Conservation (phyloP, 345 rosid genomes). For the Laguncularia racemosa region DNA sequence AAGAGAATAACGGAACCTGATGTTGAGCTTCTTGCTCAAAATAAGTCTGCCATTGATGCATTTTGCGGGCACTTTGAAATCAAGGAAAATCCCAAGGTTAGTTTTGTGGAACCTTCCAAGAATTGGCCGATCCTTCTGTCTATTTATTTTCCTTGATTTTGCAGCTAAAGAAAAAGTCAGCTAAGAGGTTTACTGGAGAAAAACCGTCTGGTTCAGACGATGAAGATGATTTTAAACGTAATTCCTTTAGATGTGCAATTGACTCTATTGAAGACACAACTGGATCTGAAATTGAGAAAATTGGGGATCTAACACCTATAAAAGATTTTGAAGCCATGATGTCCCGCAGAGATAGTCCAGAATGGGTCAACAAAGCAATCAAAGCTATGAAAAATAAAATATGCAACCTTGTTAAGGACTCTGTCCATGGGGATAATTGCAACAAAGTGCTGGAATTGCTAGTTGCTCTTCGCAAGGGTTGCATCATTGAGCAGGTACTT, state of each 20-base stretch:
- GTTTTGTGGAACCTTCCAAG: slow-evolving; percentile 3
- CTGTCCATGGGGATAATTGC: slow-evolving; percentile 30
- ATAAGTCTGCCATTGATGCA: slow-evolving; percentile 37
- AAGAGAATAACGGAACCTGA: slow-evolving; percentile 68
- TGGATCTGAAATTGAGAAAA: slow-evolving; percentile 17
- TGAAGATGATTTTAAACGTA: slow-evolving; percentile 22
- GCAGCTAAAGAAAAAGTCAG: slow-evolving; percentile 59
- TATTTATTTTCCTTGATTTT: slow-evolving; percentile 8
- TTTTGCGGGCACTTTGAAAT: slow-evolving; percentile 54
- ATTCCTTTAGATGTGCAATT: slow-evolving; percentile 18
- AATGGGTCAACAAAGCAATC: slow-evolving; percentile 62
- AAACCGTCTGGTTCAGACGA: slow-evolving; percentile 66
- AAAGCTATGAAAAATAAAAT: slow-evolving; percentile 51
- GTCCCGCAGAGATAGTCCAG: slow-evolving; percentile 64
- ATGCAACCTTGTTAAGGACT: slow-evolving; percentile 34
- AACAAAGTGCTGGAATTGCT: slow-evolving; percentile 53
- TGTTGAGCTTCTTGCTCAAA: slow-evolving; percentile 41
- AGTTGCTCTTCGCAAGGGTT: slow-evolving; percentile 69
- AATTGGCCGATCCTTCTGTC: not conserved
- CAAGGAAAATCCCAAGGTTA: slow-evolving; percentile 75
- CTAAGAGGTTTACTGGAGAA: slow-evolving; percentile 32
- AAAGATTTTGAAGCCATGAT: slow-evolving; percentile 83
- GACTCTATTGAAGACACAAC: slow-evolving; percentile 20
- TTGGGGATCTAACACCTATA: slow-evolving; percentile 60
- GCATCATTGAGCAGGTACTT: slow-evolving; percentile 75